phyloP scores from a whole-genome alignment of 768 basidiomycete species.

The Tephrocybe sp. region DNA sequence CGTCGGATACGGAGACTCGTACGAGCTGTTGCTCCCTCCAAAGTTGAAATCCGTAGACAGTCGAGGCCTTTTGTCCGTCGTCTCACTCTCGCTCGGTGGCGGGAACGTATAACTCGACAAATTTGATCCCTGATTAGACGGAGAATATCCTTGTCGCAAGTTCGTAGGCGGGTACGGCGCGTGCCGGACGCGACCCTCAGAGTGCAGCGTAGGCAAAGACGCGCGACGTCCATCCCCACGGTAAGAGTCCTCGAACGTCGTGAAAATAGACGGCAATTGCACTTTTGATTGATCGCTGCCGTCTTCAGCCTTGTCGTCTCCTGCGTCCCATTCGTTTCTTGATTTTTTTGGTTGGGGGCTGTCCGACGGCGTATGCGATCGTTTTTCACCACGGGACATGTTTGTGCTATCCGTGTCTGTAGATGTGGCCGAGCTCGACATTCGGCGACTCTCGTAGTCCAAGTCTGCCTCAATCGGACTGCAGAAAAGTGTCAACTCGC shows the following conservation, averaged over 20 bases:
- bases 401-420: conserved; percentile 64
- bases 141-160: conserved; percentile 46
- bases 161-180: conserved; percentile 54
- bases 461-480: conserved; percentile 32
- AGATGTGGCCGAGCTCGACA: conserved; percentile 76
- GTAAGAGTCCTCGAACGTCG: conserved; percentile 61
- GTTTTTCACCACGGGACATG: conserved; percentile 61
- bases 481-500: background rate
- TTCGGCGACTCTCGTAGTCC: conserved; percentile 64
- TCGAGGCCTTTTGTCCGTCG: conserved; percentile 42
- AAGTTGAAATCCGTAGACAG: conserved; percentile 48
- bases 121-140: conserved; percentile 36
- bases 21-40: conserved; percentile 31
- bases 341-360: conserved; percentile 54
- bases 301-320: conserved; percentile 38
- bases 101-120: conserved; percentile 59
- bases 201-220: conserved; percentile 59
- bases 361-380: conserved; percentile 51
- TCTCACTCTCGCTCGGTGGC: conserved; percentile 38
- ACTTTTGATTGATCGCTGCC: conserved; percentile 43
- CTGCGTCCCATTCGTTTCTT: conserved; percentile 38
- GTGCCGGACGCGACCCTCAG: conserved; percentile 53
- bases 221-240: conserved; percentile 57
- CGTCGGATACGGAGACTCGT: conserved; percentile 48
- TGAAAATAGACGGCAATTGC: conserved; percentile 73